Conservation (phyloP, 2,329 filamentous ascomycete genomes). For the Colletotrichum plurivorum region DNA sequence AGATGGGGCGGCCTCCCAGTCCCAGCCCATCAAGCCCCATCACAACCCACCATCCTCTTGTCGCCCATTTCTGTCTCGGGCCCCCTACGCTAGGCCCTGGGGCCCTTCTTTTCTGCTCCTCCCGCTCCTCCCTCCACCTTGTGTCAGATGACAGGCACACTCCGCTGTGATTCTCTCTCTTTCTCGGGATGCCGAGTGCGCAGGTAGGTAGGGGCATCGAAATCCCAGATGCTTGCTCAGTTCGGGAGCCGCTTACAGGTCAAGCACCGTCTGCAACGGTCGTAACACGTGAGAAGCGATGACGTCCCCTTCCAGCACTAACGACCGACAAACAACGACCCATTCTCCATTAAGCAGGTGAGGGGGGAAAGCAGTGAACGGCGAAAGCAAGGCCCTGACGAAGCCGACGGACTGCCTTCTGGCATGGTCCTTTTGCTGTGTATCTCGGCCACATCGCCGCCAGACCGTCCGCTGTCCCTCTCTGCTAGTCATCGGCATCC, state of each 20-base stretch:
- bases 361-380: background rate
- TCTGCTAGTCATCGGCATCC: conserved; percentile 3
- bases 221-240: background rate
- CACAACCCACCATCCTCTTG: conserved; percentile 34
- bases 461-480: conserved; percentile 13
- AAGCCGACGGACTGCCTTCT: conserved; percentile 1
- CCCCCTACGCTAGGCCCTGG: conserved; percentile 29
- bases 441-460: conserved; percentile 22
- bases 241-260: conserved; percentile 6
- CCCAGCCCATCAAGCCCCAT: conserved; percentile 35
- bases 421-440: conserved; percentile 5
- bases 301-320: conserved; percentile 12
- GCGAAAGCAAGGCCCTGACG: background rate
- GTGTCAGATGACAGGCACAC: conserved; percentile 26
- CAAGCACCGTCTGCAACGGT: background rate
- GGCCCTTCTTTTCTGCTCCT: conserved; percentile 33
- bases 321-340: background rate
- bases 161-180: conserved; percentile 17
- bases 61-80: conserved; percentile 28
- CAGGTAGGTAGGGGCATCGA: background rate
- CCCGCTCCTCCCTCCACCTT: conserved; percentile 33
- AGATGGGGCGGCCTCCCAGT: conserved; percentile 39
- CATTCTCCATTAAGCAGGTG: conserved; percentile 9
- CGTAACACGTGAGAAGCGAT: conserved; percentile 29
- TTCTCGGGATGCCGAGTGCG: background rate